Evolutionary conservation across 176 grass and related monocot genomes (phyloP).

Genomic region (Eragrostis curvula): DNA sequence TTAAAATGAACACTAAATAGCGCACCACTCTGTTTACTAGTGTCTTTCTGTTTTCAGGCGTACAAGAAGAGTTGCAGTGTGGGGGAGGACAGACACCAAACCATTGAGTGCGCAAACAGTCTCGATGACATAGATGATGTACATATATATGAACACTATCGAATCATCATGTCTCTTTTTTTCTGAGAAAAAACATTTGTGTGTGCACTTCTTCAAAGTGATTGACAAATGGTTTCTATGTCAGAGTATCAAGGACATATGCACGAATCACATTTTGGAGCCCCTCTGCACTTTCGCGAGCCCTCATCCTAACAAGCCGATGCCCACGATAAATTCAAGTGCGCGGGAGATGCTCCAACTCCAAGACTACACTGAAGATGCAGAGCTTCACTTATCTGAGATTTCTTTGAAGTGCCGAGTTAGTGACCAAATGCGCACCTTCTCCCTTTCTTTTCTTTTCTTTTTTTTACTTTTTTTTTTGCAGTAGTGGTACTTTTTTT

Average conservation of each 20-base stretch:
- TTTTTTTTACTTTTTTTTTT: not conserved
- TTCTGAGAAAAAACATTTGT: not conserved
- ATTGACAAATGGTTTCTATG: conserved; percentile 17
- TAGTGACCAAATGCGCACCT: conserved; percentile 7
- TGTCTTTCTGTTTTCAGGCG: conserved; percentile 13
- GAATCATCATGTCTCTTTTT: conserved; percentile 12
- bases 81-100: conserved; percentile 1
- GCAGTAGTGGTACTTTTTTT: not conserved
- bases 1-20: not conserved
- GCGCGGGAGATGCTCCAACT: conserved; percentile 32
- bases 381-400: conserved; percentile 31
- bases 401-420: conserved; percentile 49
- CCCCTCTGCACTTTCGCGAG: conserved; percentile 43
- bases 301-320: not conserved
- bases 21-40: not conserved
- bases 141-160: not conserved
- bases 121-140: conserved; percentile 49
- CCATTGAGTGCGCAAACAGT: conserved; percentile 31
- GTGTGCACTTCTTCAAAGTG: conserved; percentile 28
- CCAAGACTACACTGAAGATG: conserved; percentile 32
- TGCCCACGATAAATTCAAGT: conserved; percentile 12
- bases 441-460: too few relatives aligned
- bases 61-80: conserved; percentile 38
- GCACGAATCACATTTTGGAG: conserved; percentile 45
- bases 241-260: conserved; percentile 38